Evolutionary conservation across 2,329 filamentous ascomycete genomes (phyloP).

Genomic region (Pestalotiopsis sp.): DNA sequence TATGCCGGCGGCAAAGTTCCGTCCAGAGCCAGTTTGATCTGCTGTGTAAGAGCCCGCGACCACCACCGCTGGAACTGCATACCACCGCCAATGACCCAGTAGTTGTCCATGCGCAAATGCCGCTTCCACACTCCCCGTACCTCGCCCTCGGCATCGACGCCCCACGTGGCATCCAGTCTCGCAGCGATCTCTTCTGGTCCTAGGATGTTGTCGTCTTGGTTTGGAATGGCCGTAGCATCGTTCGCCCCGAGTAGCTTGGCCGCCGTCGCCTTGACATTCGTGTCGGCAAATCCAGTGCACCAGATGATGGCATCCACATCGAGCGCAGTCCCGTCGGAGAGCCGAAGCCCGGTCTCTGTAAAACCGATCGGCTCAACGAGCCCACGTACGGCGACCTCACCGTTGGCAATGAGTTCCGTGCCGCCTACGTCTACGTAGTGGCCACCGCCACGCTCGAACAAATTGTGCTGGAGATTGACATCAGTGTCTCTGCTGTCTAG

Average conservation of each 20-base stretch:
- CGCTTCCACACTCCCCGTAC: constrained; percentile 41
- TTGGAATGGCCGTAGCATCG: not conserved
- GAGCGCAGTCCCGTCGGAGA: constrained; percentile 31
- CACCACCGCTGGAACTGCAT: constrained; percentile 30
- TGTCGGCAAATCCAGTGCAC: constrained; percentile 35
- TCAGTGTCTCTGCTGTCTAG: constrained; percentile 30
- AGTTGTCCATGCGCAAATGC: constrained; percentile 31
- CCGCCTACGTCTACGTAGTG: constrained; percentile 39
- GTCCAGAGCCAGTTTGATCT: no score
- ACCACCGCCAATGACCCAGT: constrained; percentile 36
- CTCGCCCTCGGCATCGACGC: constrained; percentile 43
- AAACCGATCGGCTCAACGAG: constrained; percentile 29
- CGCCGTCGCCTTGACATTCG: constrained; percentile 17
- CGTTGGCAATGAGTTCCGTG: constrained; percentile 31
- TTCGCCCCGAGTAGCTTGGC: not conserved
- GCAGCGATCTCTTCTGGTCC: constrained; percentile 29
- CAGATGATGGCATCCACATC: constrained; percentile 36
- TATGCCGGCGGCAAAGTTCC: no score
- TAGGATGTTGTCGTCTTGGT: constrained; percentile 10
- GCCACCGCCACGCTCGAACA: constrained; percentile 37
- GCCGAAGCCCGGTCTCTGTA: constrained; percentile 26
- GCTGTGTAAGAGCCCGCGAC: no score
- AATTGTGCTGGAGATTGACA: constrained; percentile 27
- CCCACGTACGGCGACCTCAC: constrained; percentile 29
- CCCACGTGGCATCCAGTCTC: constrained; percentile 40